Base-by-base conservation (phyloP, 495 filamentous ascomycete genomes). In the Penicillium simplicissimum region DNA sequence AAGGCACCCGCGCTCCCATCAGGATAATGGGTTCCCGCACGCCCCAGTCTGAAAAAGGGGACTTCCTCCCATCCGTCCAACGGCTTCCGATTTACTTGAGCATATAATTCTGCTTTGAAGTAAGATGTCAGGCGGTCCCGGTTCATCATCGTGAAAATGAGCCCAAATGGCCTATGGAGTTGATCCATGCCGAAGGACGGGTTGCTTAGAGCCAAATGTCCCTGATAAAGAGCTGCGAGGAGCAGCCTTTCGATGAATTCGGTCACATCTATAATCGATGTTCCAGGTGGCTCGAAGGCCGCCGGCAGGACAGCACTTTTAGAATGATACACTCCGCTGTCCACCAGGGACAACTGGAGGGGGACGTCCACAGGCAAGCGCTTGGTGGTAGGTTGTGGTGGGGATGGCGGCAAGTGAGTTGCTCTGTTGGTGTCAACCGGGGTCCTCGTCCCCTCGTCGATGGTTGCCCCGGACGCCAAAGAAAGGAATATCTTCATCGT, bases 201-300 rank as follows among this genome's bases (percentile, higher is more conserved):
- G 59, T 85, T 77, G 13, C 76, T 71, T 35, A 90, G 73, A 4
- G 91, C 79, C 19, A 75, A 64, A 57, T 85, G 80, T 2, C 81
- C 88, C 43, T 77, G 74, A 72, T 93, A 90, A 17, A 86, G 61
- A 7, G 84, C 79, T 36, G 79, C 78, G 15, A 90, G 79, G 40
- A 90, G 88, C 17, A 94, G 75, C 14, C 87, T 81, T 4, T 89
- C 84, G 31, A 86, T 86, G 58, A 94, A 72, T 11, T 55, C 57
- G 10, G 63, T 31, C 9, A 72, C n/a, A 87, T 42, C 85, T 85
- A 57, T 77, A 73, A 67, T 91, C 84, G 23, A 82, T 70, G 36
- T 81, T 3, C 63, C 67, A 13, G 67, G 53, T 6, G 57, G 34
- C 0, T 57, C 38, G 52, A 55, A 15, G 33, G 52, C 10, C 2